A percentile compares a stretch with the other conserved stretches of the same genome.
phyloP scores from a whole-genome alignment of 2,329 filamentous ascomycete genomes.

The Phaeophleospora eucalypticola region DNA sequence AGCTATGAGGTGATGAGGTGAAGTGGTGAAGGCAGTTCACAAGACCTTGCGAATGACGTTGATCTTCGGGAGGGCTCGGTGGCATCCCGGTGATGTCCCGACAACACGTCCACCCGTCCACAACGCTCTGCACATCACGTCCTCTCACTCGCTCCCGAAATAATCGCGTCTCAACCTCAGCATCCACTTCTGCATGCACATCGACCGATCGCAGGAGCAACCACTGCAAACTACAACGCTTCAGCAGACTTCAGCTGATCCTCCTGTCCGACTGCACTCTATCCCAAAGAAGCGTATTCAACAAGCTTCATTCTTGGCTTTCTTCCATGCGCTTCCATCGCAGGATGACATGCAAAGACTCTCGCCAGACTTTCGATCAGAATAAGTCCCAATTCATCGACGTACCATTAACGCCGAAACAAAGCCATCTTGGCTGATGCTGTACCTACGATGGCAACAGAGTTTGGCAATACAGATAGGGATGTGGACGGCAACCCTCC shows the following conservation, averaged over 20 bases:
- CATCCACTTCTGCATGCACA: too few relatives aligned
- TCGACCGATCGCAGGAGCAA: background rate
- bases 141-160: too few relatives aligned
- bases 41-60: too few relatives aligned
- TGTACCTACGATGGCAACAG: too few relatives aligned
- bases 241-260: background rate
- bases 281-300: background rate
- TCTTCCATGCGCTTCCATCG: background rate
- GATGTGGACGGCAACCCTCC: slow-evolving; percentile 5
- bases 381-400: background rate
- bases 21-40: too few relatives aligned
- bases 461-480: slow-evolving; percentile 1
- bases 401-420: background rate
- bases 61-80: too few relatives aligned
- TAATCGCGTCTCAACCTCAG: background rate
- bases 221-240: background rate
- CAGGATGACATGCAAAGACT: background rate
- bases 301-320: background rate
- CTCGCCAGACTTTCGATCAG: background rate
- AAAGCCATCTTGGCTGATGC: too few relatives aligned
- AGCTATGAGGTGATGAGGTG: too few relatives aligned
- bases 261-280: background rate
- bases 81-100: too few relatives aligned
- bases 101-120: too few relatives aligned
- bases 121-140: too few relatives aligned